Evolutionary conservation across 2,329 filamentous ascomycete genomes (phyloP), one percentile per base, ranked within the genome.

Genomic region (Ceratocystis variospora): DNA sequence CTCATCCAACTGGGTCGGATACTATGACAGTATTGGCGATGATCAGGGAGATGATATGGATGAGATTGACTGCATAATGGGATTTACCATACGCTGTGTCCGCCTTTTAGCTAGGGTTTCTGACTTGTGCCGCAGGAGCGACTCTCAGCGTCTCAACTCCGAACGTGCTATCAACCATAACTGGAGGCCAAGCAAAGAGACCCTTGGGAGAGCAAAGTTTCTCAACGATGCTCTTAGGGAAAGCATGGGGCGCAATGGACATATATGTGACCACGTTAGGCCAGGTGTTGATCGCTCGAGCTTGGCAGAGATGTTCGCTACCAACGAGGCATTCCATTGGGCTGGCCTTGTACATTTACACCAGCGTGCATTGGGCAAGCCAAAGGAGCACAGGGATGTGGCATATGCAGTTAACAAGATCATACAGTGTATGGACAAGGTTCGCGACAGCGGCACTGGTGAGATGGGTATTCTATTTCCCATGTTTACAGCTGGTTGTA

Each of bases 401-500:
- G 84, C 86, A 70, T 76, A 77, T 10, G 82, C 83, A 0, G 83
- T 92, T 4, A 74, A 78, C 46, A 80, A 83, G 68, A 87, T 93
- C 59, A 77, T 89, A 33, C 76, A 77, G 0, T 81, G 84, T 41
- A 76, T 93, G 68, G 78, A 78, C 25, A 81, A 81, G 46, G 83
- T 94, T 62, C 77, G 83, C 12, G 76, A 79, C 12, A 87, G 87
- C 5, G 86, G 86, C 37, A 85, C 84, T 17, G 88, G 88, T 0
- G 89, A 93, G 74, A 85, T 84, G 7, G 90, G 88, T 71, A 76
- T 89, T 19, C 74, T 94, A 48, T 92, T 94, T 70, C 89, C 90
- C 0, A 85, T 94, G 76, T 94, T 94, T 74, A 89, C 88, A 0
- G 89, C 89, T 0, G 90, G 89, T 0, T 92, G 88, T 70, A 88